Evolutionary conservation across 495 filamentous ascomycete species (phyloP).

Genomic region (Penicillium taxi): DNA sequence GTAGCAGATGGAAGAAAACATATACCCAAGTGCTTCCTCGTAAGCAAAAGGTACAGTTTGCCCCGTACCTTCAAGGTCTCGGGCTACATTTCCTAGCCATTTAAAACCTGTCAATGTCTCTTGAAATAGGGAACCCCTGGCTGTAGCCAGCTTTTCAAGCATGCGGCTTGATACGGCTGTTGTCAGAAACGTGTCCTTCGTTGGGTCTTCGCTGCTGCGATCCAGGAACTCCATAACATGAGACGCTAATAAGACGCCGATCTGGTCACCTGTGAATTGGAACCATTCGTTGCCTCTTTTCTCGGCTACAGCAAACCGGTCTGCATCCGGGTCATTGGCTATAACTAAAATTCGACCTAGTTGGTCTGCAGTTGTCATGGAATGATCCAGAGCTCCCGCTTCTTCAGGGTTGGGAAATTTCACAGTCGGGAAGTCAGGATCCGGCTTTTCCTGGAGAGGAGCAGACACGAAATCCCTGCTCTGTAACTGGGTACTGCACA

Average conservation of each 20-base stretch:
- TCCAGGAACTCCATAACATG: slow-evolving; percentile 46
- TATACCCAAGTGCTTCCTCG: slow-evolving; percentile 70
- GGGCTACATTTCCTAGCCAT: slow-evolving; percentile 53
- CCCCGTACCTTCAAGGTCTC: slow-evolving; percentile 37
- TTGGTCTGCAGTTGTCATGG: slow-evolving; percentile 47
- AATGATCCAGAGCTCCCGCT: slow-evolving; percentile 57
- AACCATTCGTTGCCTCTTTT: slow-evolving; percentile 50
- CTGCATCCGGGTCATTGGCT: slow-evolving; percentile 66
- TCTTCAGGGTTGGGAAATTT: slow-evolving; percentile 69
- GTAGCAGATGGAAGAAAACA: slow-evolving; percentile 57
- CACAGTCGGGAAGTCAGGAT: slow-evolving; percentile 65
- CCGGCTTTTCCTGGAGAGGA: slow-evolving; percentile 45
- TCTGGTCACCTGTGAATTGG: slow-evolving; percentile 61
- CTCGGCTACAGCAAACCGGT: slow-evolving; percentile 61
- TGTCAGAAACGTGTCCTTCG: slow-evolving; percentile 47
- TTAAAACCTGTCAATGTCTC: slow-evolving; percentile 72
- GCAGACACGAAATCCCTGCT: slow-evolving; percentile 40
- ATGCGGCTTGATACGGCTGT: slow-evolving; percentile 61
- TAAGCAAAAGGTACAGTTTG: slow-evolving; percentile 53
- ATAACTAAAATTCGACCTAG: slow-evolving; percentile 46
- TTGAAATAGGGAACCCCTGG: slow-evolving; percentile 48
- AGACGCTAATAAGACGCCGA: slow-evolving; percentile 56
- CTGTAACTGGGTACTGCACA: slow-evolving; percentile 40
- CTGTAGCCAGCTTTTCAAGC: slow-evolving; percentile 51
- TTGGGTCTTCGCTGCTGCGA: slow-evolving; percentile 13